Conservation (phyloP, 2,329 filamentous ascomycete species). For the Arthrobotrys conoides region DNA sequence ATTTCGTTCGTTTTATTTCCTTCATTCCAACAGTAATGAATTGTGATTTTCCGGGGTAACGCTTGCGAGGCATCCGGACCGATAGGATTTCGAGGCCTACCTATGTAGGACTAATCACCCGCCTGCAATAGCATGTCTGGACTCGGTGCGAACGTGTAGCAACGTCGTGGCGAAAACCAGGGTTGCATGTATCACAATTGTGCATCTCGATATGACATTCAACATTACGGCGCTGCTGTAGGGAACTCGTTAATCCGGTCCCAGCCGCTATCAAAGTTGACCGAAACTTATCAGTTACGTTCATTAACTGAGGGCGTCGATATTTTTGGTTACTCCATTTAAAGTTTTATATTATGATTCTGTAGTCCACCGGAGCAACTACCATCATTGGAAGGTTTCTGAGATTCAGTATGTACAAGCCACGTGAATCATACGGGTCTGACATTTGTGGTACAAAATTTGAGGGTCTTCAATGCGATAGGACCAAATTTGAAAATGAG, state of each 20-base stretch:
- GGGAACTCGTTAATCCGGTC: too few species aligned
- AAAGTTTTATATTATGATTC: conserved; percentile 8
- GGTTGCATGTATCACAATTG: background rate
- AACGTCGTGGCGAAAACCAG: background rate
- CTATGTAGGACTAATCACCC: too few species aligned
- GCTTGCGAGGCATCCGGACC: too few species aligned
- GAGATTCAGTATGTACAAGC: conserved; percentile 6
- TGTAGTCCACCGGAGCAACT: conserved; percentile 37
- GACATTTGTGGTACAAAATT: conserved; percentile 35
- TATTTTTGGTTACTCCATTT: conserved; percentile 19
- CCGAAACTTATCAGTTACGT: background rate
- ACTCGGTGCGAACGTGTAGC: background rate
- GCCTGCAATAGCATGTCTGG: background rate
- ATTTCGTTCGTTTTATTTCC: too few species aligned
- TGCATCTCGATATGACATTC: too few species aligned
- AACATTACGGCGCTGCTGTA: too few species aligned
- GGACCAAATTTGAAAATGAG: background rate
- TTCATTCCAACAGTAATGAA: too few species aligned
- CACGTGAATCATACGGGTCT: conserved; percentile 10
- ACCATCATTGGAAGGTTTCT: conserved; percentile 45
- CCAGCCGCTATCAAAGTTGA: too few species aligned
- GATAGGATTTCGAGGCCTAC: too few species aligned
- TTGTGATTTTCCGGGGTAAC: too few species aligned
- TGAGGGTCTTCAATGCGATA: background rate
- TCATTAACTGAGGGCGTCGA: background rate